phyloP scores from a whole-genome alignment of 352 stramenopile genomes.

The Detonula confervacea region DNA sequence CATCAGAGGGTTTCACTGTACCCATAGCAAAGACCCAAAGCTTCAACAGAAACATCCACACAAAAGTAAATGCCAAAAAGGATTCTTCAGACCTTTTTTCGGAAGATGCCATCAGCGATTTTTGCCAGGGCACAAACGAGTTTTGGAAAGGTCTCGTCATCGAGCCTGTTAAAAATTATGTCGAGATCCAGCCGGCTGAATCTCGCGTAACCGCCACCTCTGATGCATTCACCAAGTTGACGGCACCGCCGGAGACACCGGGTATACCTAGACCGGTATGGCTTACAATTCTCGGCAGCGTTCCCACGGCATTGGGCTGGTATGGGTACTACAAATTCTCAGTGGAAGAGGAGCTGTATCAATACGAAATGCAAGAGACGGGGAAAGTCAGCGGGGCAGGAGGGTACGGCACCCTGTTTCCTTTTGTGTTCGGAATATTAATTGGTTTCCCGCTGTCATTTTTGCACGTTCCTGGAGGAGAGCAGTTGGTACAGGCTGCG shows the following conservation, averaged over 20 bases:
- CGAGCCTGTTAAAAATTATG: slow-evolving; percentile 60
- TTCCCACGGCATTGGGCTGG: slow-evolving; percentile 63
- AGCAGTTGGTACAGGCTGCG: slow-evolving; percentile 46
- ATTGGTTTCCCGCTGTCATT: slow-evolving; percentile 63
- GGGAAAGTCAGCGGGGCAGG: slow-evolving; percentile 56
- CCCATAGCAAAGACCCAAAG: background rate
- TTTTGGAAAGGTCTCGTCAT: slow-evolving; percentile 71
- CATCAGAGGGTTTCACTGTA: background rate
- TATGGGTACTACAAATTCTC: slow-evolving; percentile 79
- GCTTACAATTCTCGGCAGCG: slow-evolving; percentile 66
- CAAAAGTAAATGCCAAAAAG: slow-evolving; percentile 6
- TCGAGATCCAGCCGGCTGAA: slow-evolving; percentile 56
- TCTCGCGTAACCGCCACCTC: slow-evolving; percentile 34
- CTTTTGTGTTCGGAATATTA: slow-evolving; percentile 71
- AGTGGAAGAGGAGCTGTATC: slow-evolving; percentile 73
- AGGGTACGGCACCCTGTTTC: slow-evolving; percentile 72
- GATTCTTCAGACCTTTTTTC: slow-evolving; percentile 6
- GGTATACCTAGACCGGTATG: slow-evolving; percentile 67
- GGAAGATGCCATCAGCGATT: slow-evolving; percentile 57
- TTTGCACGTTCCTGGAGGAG: slow-evolving; percentile 54
- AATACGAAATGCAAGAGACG: slow-evolving; percentile 64
- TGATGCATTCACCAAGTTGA: slow-evolving; percentile 56
- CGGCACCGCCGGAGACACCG: slow-evolving; percentile 55
- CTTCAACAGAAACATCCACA: background rate
- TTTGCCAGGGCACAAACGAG: slow-evolving; percentile 65